These are phyloP conservation scores for Cucurbita argyrosperma DNA, from an alignment of 306 rosid species.

Conservation along the genomic window DNA sequence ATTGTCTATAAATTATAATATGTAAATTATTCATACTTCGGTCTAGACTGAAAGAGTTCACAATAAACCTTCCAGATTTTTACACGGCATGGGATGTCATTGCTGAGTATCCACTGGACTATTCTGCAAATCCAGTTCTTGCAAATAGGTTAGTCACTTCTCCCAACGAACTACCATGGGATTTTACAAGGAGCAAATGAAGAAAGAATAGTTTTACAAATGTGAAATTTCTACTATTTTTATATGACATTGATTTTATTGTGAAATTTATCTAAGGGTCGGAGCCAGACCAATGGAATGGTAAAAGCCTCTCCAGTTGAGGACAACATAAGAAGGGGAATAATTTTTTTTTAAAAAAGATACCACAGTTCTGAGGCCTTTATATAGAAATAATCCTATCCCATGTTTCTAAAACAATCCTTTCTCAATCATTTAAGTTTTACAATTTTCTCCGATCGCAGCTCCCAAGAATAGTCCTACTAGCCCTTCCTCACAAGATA, in stretches of 20 bases:
- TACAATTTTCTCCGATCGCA: background rate
- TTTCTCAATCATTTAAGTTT: background rate
- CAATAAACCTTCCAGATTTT: constrained; percentile 42
- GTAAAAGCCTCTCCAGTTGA: background rate
- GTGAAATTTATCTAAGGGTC: background rate
- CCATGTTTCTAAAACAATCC: background rate
- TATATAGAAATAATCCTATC: background rate
- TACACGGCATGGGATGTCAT: constrained; percentile 95
- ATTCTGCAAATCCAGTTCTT: constrained; percentile 36
- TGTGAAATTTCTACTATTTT: background rate
- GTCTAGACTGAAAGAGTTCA: background rate
- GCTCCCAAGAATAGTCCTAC: background rate
- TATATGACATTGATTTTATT: background rate
- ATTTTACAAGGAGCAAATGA: background rate
- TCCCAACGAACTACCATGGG: constrained; percentile 6
- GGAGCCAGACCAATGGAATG: background rate
- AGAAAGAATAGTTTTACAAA: background rate
- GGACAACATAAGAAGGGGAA: background rate
- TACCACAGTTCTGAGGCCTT: background rate
- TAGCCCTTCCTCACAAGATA: background rate
- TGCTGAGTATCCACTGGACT: constrained; percentile 45
- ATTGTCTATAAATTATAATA: constrained; percentile 4
- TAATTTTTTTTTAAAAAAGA: background rate
- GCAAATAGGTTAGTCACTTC: constrained; percentile 47
- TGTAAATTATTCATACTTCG: background rate